Percentiles rank a stretch among this genome's conserved stretches.
Conservation (phyloP, 148 eudicot genomes). For the Gaultheria prostrata region DNA sequence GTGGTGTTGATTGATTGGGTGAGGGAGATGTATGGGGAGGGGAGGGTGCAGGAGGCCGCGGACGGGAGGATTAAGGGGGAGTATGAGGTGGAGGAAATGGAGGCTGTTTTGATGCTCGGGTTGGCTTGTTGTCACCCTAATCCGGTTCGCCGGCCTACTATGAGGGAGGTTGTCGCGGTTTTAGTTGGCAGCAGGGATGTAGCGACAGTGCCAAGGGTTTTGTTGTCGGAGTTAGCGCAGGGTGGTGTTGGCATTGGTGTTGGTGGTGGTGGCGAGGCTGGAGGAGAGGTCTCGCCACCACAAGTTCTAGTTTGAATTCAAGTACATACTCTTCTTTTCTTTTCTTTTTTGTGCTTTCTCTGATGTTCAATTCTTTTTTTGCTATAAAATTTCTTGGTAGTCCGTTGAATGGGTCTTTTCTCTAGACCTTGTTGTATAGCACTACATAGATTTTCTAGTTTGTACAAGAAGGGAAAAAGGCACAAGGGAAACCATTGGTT, state of each 20-base stretch:
- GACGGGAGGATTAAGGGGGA: conserved; percentile 45
- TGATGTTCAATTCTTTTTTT: neutral
- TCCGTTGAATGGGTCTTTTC: too few species aligned
- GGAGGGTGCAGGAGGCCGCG: conserved; percentile 33
- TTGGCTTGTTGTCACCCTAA: conserved; percentile 53
- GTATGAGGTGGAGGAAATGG: conserved; percentile 46
- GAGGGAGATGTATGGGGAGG: conserved; percentile 33
- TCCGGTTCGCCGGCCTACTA: conserved; percentile 39
- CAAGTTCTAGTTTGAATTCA: conserved; percentile 22
- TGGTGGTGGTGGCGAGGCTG: conserved; percentile 4
- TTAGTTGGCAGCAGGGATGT: conserved; percentile 31
- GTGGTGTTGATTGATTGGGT: conserved; percentile 48
- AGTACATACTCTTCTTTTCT: neutral
- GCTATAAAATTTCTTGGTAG: neutral
- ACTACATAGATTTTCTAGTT: too few species aligned
- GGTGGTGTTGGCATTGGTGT: neutral
- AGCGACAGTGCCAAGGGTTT: conserved; percentile 21
- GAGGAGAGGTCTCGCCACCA: neutral
- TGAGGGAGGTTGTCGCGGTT: conserved; percentile 40
- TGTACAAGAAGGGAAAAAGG: too few species aligned
- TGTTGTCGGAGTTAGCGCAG: conserved; percentile 23
- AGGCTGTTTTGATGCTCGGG: conserved; percentile 43
- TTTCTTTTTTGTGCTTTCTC: neutral
- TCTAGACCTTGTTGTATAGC: too few species aligned
- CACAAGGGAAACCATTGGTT: too few species aligned